Evolutionary conservation across 805 yeast genomes (phyloP).

Genomic region (Metschnikowia shivogae): DNA sequence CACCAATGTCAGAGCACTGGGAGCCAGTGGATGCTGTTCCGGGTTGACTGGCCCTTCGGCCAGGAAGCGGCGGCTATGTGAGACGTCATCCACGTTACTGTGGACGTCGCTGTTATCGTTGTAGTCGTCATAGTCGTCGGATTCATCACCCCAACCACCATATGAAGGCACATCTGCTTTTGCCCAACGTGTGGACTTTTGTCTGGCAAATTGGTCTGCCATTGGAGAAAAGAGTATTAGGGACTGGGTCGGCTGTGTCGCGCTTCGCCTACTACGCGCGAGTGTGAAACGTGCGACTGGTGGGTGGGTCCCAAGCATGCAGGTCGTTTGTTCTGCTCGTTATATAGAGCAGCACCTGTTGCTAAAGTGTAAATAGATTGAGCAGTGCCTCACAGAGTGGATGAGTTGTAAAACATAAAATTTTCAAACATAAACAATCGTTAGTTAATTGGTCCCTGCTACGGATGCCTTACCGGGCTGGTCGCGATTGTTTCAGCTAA

Average conservation of each 20-base stretch:
- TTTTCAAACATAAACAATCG: neutral
- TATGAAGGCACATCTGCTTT: conserved; percentile 40
- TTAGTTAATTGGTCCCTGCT: neutral
- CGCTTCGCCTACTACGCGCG: conserved; percentile 1
- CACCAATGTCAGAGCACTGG: conserved; percentile 20
- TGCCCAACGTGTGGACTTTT: conserved; percentile 42
- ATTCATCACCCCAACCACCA: conserved; percentile 41
- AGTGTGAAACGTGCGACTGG: conserved; percentile 4
- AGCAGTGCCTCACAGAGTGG: neutral
- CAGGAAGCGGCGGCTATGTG: neutral
- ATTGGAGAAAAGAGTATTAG: conserved; percentile 8
- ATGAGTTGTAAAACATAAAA: too few relatives aligned
- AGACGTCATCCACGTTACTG: neutral
- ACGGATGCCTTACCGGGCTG: neutral
- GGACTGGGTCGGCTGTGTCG: neutral
- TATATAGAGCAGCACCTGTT: conserved; percentile 30
- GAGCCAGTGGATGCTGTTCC: neutral
- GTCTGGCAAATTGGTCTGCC: conserved; percentile 39
- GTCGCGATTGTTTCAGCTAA: neutral
- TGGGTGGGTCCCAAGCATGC: neutral
- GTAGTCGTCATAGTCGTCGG: conserved; percentile 27
- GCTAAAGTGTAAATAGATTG: conserved; percentile 20
- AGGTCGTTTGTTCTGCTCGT: neutral
- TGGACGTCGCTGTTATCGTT: conserved; percentile 3
- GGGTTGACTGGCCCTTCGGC: neutral